Evolutionary conservation across 169 alveolate species (phyloP).

Genomic region (Eimeria falciformis): DNA sequence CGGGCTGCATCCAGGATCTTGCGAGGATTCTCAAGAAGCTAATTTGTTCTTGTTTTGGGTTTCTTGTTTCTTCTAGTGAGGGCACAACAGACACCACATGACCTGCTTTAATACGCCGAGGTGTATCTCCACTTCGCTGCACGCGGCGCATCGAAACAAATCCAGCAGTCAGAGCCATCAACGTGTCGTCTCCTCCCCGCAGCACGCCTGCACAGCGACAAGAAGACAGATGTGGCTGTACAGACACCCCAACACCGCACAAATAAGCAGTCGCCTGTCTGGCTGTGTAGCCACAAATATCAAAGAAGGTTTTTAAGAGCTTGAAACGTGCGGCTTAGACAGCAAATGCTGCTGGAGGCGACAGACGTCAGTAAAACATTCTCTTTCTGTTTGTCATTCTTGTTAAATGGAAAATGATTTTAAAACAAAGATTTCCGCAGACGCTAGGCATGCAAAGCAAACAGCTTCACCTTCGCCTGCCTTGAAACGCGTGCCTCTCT

Average conservation of each 20-base stretch:
- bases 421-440: background rate
- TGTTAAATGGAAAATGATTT: no score
- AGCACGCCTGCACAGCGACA: conserved; percentile 30
- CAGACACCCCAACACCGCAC: background rate
- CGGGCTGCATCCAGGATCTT: conserved; percentile 5
- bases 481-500: conserved; percentile 90
- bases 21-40: background rate
- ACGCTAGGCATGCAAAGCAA: background rate
- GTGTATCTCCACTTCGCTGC: background rate
- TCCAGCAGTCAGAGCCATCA: conserved; percentile 57
- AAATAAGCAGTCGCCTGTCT: background rate
- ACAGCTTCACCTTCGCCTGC: conserved; percentile 88
- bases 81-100: conserved; percentile 1
- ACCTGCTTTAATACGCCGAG: background rate
- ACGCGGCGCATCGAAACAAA: conserved; percentile 22
- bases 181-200: conserved; percentile 63
- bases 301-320: no score
- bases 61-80: background rate
- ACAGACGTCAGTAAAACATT: no score
- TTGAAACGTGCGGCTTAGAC: no score
- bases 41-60: background rate
- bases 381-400: no score
- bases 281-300: no score
- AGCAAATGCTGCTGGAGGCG: no score
- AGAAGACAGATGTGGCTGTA: background rate